Evolutionary conservation across 257 asterid species (phyloP).

Genomic region (Capsicum rhomboideum): DNA sequence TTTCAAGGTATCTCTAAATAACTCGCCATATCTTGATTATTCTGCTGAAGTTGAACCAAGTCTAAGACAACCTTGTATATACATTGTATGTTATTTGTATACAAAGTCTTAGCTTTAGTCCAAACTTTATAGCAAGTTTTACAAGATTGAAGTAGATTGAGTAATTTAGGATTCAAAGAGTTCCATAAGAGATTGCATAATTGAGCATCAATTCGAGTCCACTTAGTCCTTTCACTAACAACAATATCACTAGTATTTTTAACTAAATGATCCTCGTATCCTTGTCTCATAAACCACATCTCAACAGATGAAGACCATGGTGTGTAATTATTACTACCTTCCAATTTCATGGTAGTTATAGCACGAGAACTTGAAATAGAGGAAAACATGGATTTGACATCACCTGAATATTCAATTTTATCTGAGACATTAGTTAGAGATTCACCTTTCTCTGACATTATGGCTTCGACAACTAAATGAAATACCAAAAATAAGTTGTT

Average conservation of each 20-base stretch:
- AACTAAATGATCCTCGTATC: background rate
- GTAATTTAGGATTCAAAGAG: background rate
- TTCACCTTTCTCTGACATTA: background rate
- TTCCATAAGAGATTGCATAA: background rate
- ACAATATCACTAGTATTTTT: background rate
- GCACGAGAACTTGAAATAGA: background rate
- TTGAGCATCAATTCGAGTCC: background rate
- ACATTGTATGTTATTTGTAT: background rate
- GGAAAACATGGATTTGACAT: background rate
- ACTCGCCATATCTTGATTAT: background rate
- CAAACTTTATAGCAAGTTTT: background rate
- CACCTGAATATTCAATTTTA: background rate
- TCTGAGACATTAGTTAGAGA: background rate
- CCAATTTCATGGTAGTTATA: background rate
- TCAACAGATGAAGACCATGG: background rate
- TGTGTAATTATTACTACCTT: background rate
- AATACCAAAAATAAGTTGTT: background rate
- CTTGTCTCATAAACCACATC: background rate
- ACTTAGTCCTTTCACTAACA: background rate
- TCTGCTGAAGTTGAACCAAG: background rate
- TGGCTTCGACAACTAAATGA: background rate
- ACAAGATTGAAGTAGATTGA: background rate
- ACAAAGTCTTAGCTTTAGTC: background rate
- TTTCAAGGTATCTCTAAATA: background rate
- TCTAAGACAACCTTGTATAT: background rate